phyloP scores from a whole-genome alignment of 2,329 filamentous ascomycete species.

The Chrysoporthe deuterocubensis region DNA sequence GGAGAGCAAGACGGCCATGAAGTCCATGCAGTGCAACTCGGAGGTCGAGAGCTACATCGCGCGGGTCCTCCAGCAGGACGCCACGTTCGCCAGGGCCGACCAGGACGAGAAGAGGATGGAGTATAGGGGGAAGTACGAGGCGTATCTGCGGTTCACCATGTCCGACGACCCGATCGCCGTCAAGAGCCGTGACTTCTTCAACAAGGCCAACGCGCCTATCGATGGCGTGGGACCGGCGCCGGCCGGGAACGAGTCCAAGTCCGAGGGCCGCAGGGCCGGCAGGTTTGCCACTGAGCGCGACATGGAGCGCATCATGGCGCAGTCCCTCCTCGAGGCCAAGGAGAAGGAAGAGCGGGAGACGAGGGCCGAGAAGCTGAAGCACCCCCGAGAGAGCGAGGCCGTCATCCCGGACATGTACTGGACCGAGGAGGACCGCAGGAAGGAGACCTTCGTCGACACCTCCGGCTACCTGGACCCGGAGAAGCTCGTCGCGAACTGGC shows the following conservation, averaged over 20 bases:
- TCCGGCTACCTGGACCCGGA: conserved; percentile 68
- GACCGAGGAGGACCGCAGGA: conserved; percentile 61
- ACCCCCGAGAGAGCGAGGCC: conserved; percentile 68
- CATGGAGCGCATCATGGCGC: conserved; percentile 71
- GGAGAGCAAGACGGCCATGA: conserved; percentile 50
- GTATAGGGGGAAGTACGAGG: conserved; percentile 54
- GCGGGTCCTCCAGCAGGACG: conserved; percentile 48
- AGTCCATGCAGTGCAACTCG: conserved; percentile 45
- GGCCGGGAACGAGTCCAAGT: conserved; percentile 52
- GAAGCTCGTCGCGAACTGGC: conserved; percentile 70
- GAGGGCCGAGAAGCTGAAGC: conserved; percentile 68
- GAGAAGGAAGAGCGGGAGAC: conserved; percentile 71
- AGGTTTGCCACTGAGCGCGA: conserved; percentile 74
- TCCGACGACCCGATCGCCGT: conserved; percentile 59
- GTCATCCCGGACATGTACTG: conserved; percentile 72
- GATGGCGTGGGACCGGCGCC: conserved; percentile 34
- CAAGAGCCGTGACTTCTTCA: conserved; percentile 60
- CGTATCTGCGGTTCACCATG: conserved; percentile 59
- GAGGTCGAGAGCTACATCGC: conserved; percentile 51
- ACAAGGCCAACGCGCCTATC: conserved; percentile 41
- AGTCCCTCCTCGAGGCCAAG: conserved; percentile 72
- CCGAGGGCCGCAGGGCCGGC: conserved; percentile 58
- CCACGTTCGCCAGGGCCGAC: conserved; percentile 41
- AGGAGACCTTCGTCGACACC: conserved; percentile 65
- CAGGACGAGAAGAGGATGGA: conserved; percentile 45